Evolutionary conservation across 2,329 filamentous ascomycete genomes (phyloP), one percentile per base, ranked within the genome.

Genomic region (Raffaelea albimanens): DNA sequence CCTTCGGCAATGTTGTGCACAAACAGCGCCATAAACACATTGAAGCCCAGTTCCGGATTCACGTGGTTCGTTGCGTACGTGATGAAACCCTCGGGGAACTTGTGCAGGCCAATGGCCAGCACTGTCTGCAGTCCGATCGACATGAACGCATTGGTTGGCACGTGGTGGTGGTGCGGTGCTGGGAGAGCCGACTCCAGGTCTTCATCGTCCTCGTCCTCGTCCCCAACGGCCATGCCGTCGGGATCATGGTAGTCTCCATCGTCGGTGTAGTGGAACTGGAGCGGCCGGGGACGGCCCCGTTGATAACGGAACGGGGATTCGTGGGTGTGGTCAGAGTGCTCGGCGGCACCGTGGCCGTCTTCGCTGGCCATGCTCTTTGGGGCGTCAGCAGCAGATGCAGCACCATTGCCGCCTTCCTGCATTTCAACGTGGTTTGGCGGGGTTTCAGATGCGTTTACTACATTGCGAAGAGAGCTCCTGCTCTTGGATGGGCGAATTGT

Each of bases 1-100:
- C 93, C 93, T 68, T 98, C 93, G 23, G 88, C 90, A 59, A 98
- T 95, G 67, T 97, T 98, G 73, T 98, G 93, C 50, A 98, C 91
- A 61, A 95, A 95, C 8, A 98, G 76, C 1, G 93, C 91, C 64
- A 97, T 78, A 67, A 98, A 98, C 47, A 98, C 88, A 45, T 87
- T 85, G 64, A 95, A 81, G 19, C 93, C 93, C 0, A 98, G 78
- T 0, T 77, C 73, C 0, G 93, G 90, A 62, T 90, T 97, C 13
- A 89, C 91, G 61, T 98, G 93, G 65, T 97, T 98, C 10, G 93
- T 96, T 10, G 93, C 91, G 62, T 94, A 98, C 1, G 91, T 97
- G 56, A 98, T 83, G 62, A 85, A 85, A 20, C 81, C 81, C 58
- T 84, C 93, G 1, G 93, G 93, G 33, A 97, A 84, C 63, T 98